Conservation (phyloP, 495 filamentous ascomycete genomes). For the Xylaria sp. region DNA sequence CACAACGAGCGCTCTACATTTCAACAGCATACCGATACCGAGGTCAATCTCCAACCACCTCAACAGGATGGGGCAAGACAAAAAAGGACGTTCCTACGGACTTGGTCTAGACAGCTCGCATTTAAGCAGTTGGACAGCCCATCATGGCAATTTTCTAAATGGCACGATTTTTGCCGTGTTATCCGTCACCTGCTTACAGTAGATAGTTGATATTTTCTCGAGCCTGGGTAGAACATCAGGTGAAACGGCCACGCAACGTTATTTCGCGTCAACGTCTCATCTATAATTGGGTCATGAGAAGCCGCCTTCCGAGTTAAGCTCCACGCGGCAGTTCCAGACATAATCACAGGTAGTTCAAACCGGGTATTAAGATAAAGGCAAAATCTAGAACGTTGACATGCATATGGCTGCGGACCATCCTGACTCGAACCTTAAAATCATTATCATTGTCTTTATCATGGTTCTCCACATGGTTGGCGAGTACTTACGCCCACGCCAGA, state of each 20-base stretch:
- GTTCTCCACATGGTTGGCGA: background rate
- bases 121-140: background rate
- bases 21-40: background rate
- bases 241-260: background rate
- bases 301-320: background rate
- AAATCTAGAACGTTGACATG: background rate
- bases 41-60: background rate
- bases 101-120: background rate
- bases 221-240: background rate
- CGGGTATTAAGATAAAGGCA: background rate
- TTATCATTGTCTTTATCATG: background rate
- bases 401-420: background rate
- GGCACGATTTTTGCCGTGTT: conserved; percentile 5
- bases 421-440: conserved; percentile 1
- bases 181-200: background rate
- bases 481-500: background rate
- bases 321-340: background rate
- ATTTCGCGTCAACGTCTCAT: conserved; percentile 13
- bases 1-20: background rate
- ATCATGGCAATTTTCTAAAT: background rate
- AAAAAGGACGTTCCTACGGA: background rate
- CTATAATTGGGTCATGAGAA: conserved; percentile 11
- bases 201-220: background rate
- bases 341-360: background rate
- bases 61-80: background rate